phyloP scores from a whole-genome alignment of 441 rosid genomes.

The Adansonia madagascariensis region DNA sequence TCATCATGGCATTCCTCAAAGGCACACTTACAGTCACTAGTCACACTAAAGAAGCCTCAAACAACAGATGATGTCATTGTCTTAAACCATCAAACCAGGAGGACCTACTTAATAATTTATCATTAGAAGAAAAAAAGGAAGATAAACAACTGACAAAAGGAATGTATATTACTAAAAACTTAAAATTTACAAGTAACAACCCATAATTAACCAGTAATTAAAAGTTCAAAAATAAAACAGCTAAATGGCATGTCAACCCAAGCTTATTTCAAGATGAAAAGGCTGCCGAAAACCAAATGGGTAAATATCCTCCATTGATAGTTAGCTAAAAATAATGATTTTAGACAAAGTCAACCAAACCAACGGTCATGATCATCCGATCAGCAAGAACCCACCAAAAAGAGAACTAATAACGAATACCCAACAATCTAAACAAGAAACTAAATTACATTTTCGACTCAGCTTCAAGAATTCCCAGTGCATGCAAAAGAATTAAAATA shows the following conservation, averaged over 20 bases:
- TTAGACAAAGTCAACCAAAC: slow-evolving; percentile 24
- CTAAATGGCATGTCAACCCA: neutral
- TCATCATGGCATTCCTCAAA: neutral
- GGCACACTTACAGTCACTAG: neutral
- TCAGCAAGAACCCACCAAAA: slow-evolving; percentile 22
- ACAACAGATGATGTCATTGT: neutral
- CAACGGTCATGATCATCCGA: slow-evolving; percentile 13
- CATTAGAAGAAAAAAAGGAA: neutral
- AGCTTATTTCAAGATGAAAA: slow-evolving; percentile 1
- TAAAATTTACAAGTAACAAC: neutral
- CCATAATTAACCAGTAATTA: neutral
- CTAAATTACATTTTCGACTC: slow-evolving; percentile 1
- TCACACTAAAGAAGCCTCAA: neutral
- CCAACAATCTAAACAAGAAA: slow-evolving; percentile 6
- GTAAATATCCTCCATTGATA: neutral
- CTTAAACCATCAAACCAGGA: neutral
- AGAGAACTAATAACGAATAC: neutral
- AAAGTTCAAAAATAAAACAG: neutral
- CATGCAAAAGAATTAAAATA: neutral
- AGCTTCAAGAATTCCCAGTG: neutral
- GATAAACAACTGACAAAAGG: neutral
- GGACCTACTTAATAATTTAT: neutral
- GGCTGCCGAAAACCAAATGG: neutral
- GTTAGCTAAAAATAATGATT: no score
- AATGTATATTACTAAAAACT: neutral